These are phyloP conservation scores for Paraphaeosphaeria sporulosa DNA, from an alignment of 2,329 filamentous ascomycete species.

Conservation along the genomic window DNA sequence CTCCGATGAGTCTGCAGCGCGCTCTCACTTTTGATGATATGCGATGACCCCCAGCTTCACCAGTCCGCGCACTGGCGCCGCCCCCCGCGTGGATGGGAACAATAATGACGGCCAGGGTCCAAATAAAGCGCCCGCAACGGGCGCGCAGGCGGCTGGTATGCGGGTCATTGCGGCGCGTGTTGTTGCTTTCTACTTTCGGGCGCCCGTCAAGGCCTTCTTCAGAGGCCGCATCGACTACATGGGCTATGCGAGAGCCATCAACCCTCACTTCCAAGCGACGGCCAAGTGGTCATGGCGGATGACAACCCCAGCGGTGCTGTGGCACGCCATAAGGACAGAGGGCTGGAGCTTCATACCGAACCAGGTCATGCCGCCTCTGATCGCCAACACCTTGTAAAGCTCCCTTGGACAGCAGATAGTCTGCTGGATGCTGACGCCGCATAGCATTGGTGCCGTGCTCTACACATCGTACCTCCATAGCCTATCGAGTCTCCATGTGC, in stretches of 20 bases:
- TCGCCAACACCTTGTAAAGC: conserved; percentile 72
- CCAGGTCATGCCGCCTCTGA: conserved; percentile 76
- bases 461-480: conserved; percentile 80
- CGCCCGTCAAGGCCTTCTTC: conserved; percentile 92
- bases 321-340: conserved; percentile 71
- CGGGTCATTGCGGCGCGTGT: conserved; percentile 84
- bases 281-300: conserved; percentile 67
- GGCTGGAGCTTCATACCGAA: conserved; percentile 79
- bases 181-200: conserved; percentile 89
- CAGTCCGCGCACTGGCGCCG: conserved; percentile 37
- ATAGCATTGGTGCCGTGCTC: conserved; percentile 72
- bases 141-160: conserved; percentile 84
- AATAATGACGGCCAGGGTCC: conserved; percentile 36
- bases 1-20: conserved; percentile 27
- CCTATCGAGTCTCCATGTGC: conserved; percentile 70
- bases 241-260: conserved; percentile 69
- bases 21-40: conserved; percentile 34
- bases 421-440: conserved; percentile 17
- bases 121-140: conserved; percentile 67
- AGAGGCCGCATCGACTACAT: conserved; percentile 86
- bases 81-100: conserved; percentile 27
- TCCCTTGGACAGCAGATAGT: not conserved
- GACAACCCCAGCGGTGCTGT: conserved; percentile 74
- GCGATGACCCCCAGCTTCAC: conserved; percentile 49
- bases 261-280: conserved; percentile 60